Conservation (phyloP, 441 rosid genomes). For the Brassica balearica region DNA sequence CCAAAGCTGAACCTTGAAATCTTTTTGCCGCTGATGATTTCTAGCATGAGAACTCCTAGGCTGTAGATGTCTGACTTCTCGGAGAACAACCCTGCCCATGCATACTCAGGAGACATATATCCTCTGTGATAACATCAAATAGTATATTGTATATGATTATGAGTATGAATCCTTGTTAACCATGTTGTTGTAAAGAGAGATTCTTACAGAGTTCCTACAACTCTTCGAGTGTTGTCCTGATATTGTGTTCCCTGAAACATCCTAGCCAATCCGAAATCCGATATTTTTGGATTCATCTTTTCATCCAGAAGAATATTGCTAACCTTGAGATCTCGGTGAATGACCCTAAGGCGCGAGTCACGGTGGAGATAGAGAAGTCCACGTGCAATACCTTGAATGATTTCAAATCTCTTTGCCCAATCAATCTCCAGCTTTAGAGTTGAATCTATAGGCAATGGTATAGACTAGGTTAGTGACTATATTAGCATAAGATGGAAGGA, state of each 20-base stretch:
- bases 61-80: slow-evolving; percentile 69
- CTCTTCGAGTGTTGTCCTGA: too few relatives aligned
- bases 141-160: not conserved
- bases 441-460: slow-evolving; percentile 22
- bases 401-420: slow-evolving; percentile 42
- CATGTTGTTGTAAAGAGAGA: too few relatives aligned
- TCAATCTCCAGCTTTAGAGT: slow-evolving; percentile 35
- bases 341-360: slow-evolving; percentile 44
- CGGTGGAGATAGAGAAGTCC: slow-evolving; percentile 48
- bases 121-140: slow-evolving; percentile 46
- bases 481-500: slow-evolving; percentile 4
- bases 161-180: not conserved
- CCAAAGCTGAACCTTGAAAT: slow-evolving; percentile 31
- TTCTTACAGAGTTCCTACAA: too few relatives aligned
- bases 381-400: slow-evolving; percentile 46
- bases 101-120: slow-evolving; percentile 66
- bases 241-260: too few relatives aligned
- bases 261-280: too few relatives aligned
- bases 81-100: slow-evolving; percentile 57
- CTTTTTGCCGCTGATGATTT: slow-evolving; percentile 49
- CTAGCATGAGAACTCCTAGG: slow-evolving; percentile 56
- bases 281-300: too few relatives aligned
- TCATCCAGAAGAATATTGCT: too few relatives aligned
- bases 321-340: slow-evolving; percentile 33
- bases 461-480: not conserved